A percentile compares a stretch with the other conserved stretches of the same genome.
These are phyloP conservation scores for Mollisiaceae sp. DNA, from an alignment of 2,329 filamentous ascomycete species.

Conservation along the genomic window DNA sequence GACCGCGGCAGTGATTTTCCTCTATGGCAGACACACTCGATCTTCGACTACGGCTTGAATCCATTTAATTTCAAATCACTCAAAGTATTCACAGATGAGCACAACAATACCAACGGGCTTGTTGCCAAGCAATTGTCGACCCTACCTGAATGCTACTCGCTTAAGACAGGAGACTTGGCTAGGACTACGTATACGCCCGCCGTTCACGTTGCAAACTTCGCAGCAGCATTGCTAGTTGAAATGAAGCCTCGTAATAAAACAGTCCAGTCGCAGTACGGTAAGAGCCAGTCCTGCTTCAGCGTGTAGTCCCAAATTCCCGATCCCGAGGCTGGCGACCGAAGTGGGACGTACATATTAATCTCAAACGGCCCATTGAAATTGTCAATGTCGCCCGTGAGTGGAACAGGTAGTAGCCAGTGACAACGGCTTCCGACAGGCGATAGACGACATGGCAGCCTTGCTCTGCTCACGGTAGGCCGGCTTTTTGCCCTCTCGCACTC, in stretches of 20 bases:
- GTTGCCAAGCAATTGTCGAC: background rate
- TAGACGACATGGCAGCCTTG: slow-evolving; percentile 1
- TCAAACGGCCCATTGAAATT: slow-evolving; percentile 22
- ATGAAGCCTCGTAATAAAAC: slow-evolving; percentile 30
- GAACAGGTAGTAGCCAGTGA: background rate
- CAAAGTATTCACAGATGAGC: background rate
- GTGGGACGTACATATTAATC: slow-evolving; percentile 28
- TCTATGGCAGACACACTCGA: background rate
- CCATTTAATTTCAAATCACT: background rate
- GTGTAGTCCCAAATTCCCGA: slow-evolving; percentile 17
- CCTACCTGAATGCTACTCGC: background rate
- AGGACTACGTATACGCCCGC: background rate
- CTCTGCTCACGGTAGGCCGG: background rate
- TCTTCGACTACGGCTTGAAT: background rate
- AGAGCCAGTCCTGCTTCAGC: slow-evolving; percentile 14
- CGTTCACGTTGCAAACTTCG: background rate
- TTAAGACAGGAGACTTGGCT: background rate
- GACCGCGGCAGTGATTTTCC: background rate
- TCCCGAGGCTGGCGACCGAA: slow-evolving; percentile 15
- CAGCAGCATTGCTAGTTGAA: slow-evolving; percentile 16
- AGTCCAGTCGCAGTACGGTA: slow-evolving; percentile 2
- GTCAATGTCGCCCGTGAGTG: slow-evolving; percentile 1
- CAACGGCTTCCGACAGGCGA: background rate
- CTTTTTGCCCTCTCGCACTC: background rate
- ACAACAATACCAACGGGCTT: background rate